phyloP scores from a whole-genome alignment of 805 yeast genomes.

The Candida sithepensis region DNA sequence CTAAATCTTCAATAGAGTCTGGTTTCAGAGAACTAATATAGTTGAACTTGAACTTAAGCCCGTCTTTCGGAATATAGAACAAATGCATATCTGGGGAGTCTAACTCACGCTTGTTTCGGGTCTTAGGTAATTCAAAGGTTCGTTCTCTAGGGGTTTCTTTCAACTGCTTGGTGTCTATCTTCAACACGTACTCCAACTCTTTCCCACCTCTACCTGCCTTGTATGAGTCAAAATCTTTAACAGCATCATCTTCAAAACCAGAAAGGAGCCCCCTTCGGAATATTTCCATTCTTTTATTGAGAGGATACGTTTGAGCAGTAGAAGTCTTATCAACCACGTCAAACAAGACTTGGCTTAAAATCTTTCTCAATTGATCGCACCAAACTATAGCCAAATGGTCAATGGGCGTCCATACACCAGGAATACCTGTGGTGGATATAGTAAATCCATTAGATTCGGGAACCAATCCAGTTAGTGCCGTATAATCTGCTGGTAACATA shows the following conservation, averaged over 20 bases:
- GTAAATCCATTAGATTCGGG: constrained; percentile 79
- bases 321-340: constrained; percentile 51
- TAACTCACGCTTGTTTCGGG: constrained; percentile 13
- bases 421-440: constrained; percentile 80
- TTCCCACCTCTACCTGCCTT: constrained; percentile 15
- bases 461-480: constrained; percentile 65
- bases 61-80: constrained; percentile 32
- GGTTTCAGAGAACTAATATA: constrained; percentile 31
- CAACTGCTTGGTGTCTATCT: constrained; percentile 32
- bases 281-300: constrained; percentile 54
- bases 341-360: constrained; percentile 54
- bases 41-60: constrained; percentile 25
- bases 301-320: constrained; percentile 47
- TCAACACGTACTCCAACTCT: constrained; percentile 21
- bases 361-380: constrained; percentile 83
- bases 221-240: constrained; percentile 26
- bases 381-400: constrained; percentile 95
- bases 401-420: constrained; percentile 88
- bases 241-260: constrained; percentile 50
- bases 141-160: constrained; percentile 29
- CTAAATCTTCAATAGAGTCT: constrained; percentile 20
- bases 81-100: constrained; percentile 31
- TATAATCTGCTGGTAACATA: constrained; percentile 86
- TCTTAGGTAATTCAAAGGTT: constrained; percentile 26
- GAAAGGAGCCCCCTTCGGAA: constrained; percentile 46